Evolutionary conservation across 2,329 filamentous ascomycete genomes (phyloP), one percentile per base, ranked within the genome.

Genomic region (Alternaria ventricosa): DNA sequence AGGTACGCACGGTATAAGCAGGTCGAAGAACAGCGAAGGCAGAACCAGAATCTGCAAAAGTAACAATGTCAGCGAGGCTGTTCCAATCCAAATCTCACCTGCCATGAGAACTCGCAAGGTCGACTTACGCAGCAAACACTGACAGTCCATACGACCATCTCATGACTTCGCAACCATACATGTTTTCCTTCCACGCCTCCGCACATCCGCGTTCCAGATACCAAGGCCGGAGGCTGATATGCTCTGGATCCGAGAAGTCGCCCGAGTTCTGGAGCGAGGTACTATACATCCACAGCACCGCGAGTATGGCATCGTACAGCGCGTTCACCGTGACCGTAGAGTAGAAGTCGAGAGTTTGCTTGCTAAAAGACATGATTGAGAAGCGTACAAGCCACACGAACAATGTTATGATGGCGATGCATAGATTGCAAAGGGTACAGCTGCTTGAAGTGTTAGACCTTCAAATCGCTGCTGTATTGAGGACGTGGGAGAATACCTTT

Each of bases 221-320:
- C 69, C 70, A 72, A 13, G 69, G 70, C n/a, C 55, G 60, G 22
- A 61, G 1, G 20, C 63, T 61, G 4, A 67, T 57, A 23, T 71
- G 66, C 13, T 66, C 22, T 10, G 61, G 61, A 53, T 73, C 67
- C 0, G 66, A 65, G 6, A 67, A 60, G 28, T 71, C 66, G 6
- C 66, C 66, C 3, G 61, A 62, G 12, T 45, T 50, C 28, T 74
- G 70, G 6, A 59, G 6, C 6, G 45, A 28, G 20, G 54, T 58
- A 30, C 67, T 68, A 18, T 64, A 68, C 6, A 45, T 55, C 69
- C 70, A 74, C 5, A 72, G 63, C 5, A 57, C 63, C 5, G 65
- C 41, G 8, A 72, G 58, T 3, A 68, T 27, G 5, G 56, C n/a
- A 30, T 74, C 71, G 23, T 72, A 72, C 10, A 71, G 15, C 10